Base-by-base conservation (phyloP, 441 rosid genomes). In the Theobroma grandiflorum region DNA sequence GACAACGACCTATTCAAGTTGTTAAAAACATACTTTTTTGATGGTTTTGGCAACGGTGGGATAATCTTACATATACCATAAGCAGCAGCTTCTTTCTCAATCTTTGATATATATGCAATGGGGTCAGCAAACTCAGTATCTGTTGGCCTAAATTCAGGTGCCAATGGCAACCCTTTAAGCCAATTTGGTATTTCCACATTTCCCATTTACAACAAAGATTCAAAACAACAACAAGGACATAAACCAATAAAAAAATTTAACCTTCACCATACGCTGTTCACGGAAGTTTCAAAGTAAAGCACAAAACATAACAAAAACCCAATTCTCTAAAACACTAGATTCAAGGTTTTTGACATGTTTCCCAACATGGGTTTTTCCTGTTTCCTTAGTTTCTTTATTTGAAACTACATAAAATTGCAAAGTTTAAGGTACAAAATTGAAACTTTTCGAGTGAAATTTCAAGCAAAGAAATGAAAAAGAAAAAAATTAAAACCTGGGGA, bases 121-220 rank as follows among this genome's bases (percentile, higher is more conserved):
- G 99, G 99, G 89, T 97, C 99, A 14, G 98, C 93, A 71, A 97
- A 96, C 87, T 97, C 99, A 38, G 99, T 96, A 79, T 95, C 99
- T 2, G 98, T 96, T 10, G 99, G 99, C 67, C 94, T 85, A 81
- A 88, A 97, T 79, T 90, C 96, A 7, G 99, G 99, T 57, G 99
- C 99, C 78, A 91, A 79, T n/a, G 97, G 97, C 93, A 96, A 83
- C 78, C 84, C 89, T 80, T 94, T 82, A n/a, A 97, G 89, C 99
- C 99, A 97, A 84, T 84, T 84, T 50, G 98, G 98, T 76, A 95
- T 89, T 80, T 95, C 97, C 84, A 93, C 97, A 88, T 86, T 88
- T 81, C 94, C 97, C 99, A 97, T 96, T 85, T 58, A 76, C 86
- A 88, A 43, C n/a, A 76, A 64, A 52, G 43, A 77, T 78, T 73